Conservation (phyloP, 2,329 filamentous ascomycete genomes). For the Pyricularia sp. region DNA sequence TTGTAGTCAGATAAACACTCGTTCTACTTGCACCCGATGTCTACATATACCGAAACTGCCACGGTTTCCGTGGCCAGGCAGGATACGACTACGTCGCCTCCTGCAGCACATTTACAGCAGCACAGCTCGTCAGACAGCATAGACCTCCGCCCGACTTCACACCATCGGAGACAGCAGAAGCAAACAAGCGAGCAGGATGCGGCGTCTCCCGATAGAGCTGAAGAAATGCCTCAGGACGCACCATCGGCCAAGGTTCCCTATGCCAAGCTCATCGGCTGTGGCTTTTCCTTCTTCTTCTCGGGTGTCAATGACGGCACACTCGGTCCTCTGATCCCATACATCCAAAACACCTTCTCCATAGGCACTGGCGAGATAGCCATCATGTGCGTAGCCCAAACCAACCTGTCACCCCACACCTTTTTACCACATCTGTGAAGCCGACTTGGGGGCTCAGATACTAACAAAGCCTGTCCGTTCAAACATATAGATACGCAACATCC, state of each 20-base stretch:
- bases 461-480: not conserved
- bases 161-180: not conserved
- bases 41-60: not conserved
- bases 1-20: not conserved
- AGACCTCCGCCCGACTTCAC: not conserved
- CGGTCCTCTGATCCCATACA: conserved; percentile 53
- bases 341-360: conserved; percentile 19
- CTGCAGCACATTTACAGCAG: not conserved
- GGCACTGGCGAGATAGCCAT: conserved; percentile 20
- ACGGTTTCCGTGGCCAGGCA: not conserved
- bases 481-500: conserved; percentile 38
- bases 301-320: conserved; percentile 57
- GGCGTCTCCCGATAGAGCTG: not conserved
- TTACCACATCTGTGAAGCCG: not conserved
- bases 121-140: not conserved
- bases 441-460: not conserved
- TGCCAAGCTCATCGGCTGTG: conserved; percentile 35
- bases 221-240: not conserved
- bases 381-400: conserved; percentile 25
- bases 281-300: conserved; percentile 56
- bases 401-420: not conserved
- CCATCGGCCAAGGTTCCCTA: not conserved
- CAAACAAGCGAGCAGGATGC: not conserved
- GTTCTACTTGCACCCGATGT: not conserved
- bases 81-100: no score